Base-by-base conservation (phyloP, 352 stramenopile genomes). In the Phytopythium montanum region DNA sequence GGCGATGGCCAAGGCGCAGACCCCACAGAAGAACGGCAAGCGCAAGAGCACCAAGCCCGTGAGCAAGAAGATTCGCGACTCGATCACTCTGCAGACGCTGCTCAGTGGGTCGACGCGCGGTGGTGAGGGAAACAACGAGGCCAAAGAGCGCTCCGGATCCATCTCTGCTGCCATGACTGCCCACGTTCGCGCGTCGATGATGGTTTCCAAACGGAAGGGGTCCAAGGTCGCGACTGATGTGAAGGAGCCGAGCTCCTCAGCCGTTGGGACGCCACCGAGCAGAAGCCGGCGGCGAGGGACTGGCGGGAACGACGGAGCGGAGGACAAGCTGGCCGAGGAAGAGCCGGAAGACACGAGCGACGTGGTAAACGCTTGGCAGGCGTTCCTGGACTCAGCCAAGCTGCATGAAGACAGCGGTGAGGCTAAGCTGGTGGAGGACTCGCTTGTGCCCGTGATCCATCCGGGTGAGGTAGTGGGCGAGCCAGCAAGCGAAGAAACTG, bases 291-390 rank as follows among this genome's bases (percentile, higher is more conserved):
- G 48, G 50, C 67, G 26, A 14, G 69, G 36, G 33, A 26, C 26
- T 26, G 25, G 45, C 13, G 26, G 6, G n/a, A 68, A 9, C 41
- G 66, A 28, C 13, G 39, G 28, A 16, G 33, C 12, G 7, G 45
- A 52, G 14, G 52, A 1, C 34, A 26, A 61, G 18, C 55, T 31
- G 21, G 58, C 62, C 34, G 73, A 82, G 36, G 72, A 88, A 21
- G 79, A 83, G 18, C 75, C 86, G 7, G 68, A 67, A n/a, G 76
- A 88, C 59, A 88, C 70, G 4, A 72, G 62, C 10, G 81, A 90
- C 31, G 81, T 90, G 2, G 76, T 88, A 45, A 53, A 56, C 2
- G 81, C 79, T 21, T 90, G 81, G 81, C 68, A 77, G 38, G 66
- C 68, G 16, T 88, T 90, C 46, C 63, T 90, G 38, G 78, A 88